phyloP scores from a whole-genome alignment of 257 asterid species.

The Lycium ferocissimum region DNA sequence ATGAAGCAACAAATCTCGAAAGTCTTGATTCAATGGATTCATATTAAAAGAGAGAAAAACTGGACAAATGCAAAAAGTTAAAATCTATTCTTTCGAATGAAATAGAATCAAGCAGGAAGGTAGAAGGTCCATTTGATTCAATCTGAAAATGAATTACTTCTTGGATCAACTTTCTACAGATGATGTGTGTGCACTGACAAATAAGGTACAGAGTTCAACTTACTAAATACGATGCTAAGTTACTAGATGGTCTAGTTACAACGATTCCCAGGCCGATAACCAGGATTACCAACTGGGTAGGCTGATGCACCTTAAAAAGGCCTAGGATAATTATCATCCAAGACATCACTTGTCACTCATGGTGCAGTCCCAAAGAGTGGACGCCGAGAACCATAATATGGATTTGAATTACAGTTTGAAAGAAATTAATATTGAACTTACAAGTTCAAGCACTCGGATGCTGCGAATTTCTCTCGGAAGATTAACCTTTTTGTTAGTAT shows the following conservation, averaged over 20 bases:
- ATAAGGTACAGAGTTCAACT: not conserved
- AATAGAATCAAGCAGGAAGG: conserved; percentile 18
- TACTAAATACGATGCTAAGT: not conserved
- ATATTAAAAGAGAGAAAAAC: not conserved
- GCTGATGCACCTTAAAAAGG: not conserved
- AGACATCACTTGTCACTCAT: not conserved
- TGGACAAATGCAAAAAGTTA: not conserved
- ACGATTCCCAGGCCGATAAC: not conserved
- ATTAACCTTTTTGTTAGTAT: conserved; percentile 77
- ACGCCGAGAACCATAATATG: conserved; percentile 1
- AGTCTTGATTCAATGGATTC: conserved; percentile 18
- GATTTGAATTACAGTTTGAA: not conserved
- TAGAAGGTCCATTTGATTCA: conserved; percentile 15
- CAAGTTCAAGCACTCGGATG: conserved; percentile 85
- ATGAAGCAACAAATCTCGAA: not conserved
- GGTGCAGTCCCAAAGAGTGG: conserved; percentile 10
- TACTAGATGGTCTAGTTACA: not conserved
- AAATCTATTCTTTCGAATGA: not conserved
- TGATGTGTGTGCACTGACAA: not conserved
- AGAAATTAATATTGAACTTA: conserved; percentile 52
- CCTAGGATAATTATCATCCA: not conserved
- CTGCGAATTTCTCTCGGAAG: conserved; percentile 95
- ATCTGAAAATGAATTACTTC: conserved; percentile 1
- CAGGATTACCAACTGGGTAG: conserved; percentile 10
- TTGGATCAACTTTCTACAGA: conserved; percentile 7